Percentiles rank a stretch among this genome's conserved stretches.
phyloP scores from a whole-genome alignment of 1,284 basidiomycete genomes.

The Lentinula novae-zelandiae region DNA sequence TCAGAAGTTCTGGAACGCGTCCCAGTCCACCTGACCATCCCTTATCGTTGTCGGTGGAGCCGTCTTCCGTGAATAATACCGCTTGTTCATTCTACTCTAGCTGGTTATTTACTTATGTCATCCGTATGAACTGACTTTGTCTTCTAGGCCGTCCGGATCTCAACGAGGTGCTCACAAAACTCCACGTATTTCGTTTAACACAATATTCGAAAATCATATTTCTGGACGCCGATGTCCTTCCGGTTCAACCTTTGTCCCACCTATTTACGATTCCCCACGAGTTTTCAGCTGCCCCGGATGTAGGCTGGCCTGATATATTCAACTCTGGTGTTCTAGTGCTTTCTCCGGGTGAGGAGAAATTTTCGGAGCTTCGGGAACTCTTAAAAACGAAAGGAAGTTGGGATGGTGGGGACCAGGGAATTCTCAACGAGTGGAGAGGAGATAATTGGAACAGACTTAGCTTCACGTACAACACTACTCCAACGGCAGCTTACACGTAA shows the following conservation, averaged over 20 bases:
- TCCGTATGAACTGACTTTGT: slow-evolving; percentile 3
- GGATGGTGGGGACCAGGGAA: slow-evolving; percentile 96
- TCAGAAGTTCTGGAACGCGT: slow-evolving; percentile 18
- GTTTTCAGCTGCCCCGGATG: slow-evolving; percentile 90
- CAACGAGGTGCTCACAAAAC: slow-evolving; percentile 88
- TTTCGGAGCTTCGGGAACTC: slow-evolving; percentile 67
- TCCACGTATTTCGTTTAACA: slow-evolving; percentile 90
- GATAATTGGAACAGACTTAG: slow-evolving; percentile 87
- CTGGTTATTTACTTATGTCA: background rate
- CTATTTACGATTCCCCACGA: slow-evolving; percentile 78
- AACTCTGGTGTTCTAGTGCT: slow-evolving; percentile 95
- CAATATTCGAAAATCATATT: slow-evolving; percentile 90
- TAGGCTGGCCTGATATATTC: slow-evolving; percentile 99
- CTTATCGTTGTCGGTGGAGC: slow-evolving; percentile 9
- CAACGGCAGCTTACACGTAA: slow-evolving; percentile 95
- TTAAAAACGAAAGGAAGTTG: slow-evolving; percentile 81
- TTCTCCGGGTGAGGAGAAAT: slow-evolving; percentile 79
- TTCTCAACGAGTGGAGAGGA: slow-evolving; percentile 93
- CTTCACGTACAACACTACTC: slow-evolving; percentile 97
- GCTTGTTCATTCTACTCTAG: background rate
- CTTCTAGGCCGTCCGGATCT: slow-evolving; percentile 86
- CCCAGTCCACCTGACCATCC: slow-evolving; percentile 10
- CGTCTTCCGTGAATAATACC: background rate
- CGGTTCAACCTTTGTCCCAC: slow-evolving; percentile 82
- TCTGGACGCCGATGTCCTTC: slow-evolving; percentile 94